Base-by-base conservation (phyloP, 2,329 filamentous ascomycete genomes). In the Ophiostoma montium region DNA sequence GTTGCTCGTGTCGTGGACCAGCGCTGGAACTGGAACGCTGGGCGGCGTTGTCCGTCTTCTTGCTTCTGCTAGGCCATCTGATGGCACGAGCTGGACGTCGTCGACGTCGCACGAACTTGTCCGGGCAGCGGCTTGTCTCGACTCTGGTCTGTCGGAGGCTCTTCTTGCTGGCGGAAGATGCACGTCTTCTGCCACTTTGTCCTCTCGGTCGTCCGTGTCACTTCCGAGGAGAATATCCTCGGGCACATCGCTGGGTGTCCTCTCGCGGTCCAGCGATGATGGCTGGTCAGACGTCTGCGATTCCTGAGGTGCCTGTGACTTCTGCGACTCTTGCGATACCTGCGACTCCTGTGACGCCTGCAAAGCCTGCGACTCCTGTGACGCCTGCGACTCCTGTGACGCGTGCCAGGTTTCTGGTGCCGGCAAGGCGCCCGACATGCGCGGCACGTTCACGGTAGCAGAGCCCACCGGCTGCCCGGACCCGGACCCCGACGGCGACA, bases 401-500 rank as follows among this genome's bases (percentile, higher is more conserved):
- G 23, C 38, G 18, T n/a, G 10, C 19, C 12, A n/a, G 13, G 3
- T 9, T 12, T 16, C n/a, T 7, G 39, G 39, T 5, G 15, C 15
- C 5, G 5, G 39, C 23, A 42, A 30, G 7, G 15, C 13, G 3
- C 11, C 12, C 21, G 19, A 27, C 21, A 41, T 27, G 5, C 3
- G 2, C 21, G 38, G 38, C 38, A 13, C 5, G 12, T 5, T 8
- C 5, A 16, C 6, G 7, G 10, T 3, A n/a, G 10, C 15, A n/a
- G 38, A n/a, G 9, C 19, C 38, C 6, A 12, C 15, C 2, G 39
- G 15, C 23, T 16, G 18, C 13, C 39, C 39, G 2, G 32, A 31
- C 2, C 36, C 44, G 13, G 38, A 50, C 13, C 39, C 39, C 5
- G 32, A 31, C 2, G 44, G 49, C 16, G 38, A 50, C n/a, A 51